phyloP scores from a whole-genome alignment of 495 filamentous ascomycete species.

The Xylaria nigripes region DNA sequence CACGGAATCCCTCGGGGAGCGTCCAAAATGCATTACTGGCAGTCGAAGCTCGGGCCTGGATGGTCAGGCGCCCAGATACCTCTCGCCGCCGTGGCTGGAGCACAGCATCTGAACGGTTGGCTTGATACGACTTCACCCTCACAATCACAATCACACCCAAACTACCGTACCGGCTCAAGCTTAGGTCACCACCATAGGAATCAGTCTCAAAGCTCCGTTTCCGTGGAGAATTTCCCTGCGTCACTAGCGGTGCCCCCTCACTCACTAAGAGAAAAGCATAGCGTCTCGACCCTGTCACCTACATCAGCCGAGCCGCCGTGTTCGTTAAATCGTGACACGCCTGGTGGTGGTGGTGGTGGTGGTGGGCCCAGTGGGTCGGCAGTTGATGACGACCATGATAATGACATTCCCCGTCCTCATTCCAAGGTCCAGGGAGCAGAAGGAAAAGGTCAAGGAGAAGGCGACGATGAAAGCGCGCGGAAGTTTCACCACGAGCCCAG shows the following conservation, averaged over 20 bases:
- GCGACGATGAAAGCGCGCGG: conserved; percentile 27
- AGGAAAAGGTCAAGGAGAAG: conserved; percentile 7
- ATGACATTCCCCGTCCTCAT: conserved; percentile 7
- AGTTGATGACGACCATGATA: conserved; percentile 1
- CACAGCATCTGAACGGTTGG: conserved; percentile 37
- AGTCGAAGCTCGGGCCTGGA: conserved; percentile 69
- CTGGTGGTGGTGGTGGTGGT: conserved; percentile 2
- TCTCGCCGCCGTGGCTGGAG: conserved; percentile 76
- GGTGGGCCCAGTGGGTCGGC: conserved; percentile 13
- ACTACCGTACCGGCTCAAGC: neutral
- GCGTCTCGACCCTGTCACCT: conserved; percentile 46
- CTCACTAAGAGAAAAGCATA: conserved; percentile 40
- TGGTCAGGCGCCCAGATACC: conserved; percentile 82
- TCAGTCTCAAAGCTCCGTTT: conserved; percentile 37
- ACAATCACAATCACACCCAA: neutral
- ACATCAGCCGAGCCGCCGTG: conserved; percentile 37
- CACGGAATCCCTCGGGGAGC: conserved; percentile 71
- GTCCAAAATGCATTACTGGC: conserved; percentile 85
- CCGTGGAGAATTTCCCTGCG: conserved; percentile 30
- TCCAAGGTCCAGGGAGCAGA: conserved; percentile 4
- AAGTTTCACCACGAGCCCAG: conserved; percentile 37
- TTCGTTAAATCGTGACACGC: conserved; percentile 39
- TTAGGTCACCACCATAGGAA: conserved; percentile 33
- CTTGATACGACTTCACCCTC: conserved; percentile 19
- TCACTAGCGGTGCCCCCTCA: conserved; percentile 17